Conservation (phyloP, 305 asterid species). For the Rubia tinctorum region DNA sequence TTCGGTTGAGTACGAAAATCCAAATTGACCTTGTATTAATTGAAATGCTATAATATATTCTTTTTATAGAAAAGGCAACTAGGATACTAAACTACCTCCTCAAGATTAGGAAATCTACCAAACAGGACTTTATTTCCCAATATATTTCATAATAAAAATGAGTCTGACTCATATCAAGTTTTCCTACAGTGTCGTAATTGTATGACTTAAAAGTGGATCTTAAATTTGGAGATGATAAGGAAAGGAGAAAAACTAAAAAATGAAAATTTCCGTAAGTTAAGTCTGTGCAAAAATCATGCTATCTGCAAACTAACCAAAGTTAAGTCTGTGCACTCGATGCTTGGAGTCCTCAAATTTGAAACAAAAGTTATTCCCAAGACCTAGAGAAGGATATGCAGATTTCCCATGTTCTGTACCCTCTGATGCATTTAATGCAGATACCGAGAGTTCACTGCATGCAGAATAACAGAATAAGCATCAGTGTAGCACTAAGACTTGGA, state of each 20-base stretch:
- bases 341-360: conserved; percentile 79
- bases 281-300: background rate
- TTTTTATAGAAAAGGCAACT: background rate
- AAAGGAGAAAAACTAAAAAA: background rate
- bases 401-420: conserved; percentile 60
- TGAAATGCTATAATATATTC: background rate
- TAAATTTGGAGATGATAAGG: background rate
- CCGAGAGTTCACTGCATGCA: conserved; percentile 71
- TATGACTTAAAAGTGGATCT: background rate
- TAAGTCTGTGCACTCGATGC: conserved; percentile 79
- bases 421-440: conserved; percentile 58
- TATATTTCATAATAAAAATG: background rate
- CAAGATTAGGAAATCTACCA: background rate
- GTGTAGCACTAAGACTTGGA: conserved; percentile 2
- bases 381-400: conserved; percentile 67
- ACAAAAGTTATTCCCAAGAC: conserved; percentile 74
- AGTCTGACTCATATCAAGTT: background rate
- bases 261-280: too few species aligned
- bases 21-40: background rate
- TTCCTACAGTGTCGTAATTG: too few species aligned
- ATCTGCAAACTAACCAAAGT: conserved; percentile 51
- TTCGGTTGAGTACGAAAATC: background rate
- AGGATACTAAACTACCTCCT: background rate
- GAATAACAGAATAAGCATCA: conserved; percentile 15
- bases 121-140: background rate